Evolutionary conservation across 345 rosid species (phyloP), one percentile per base, ranked within the genome.

Genomic region (Gossypium sturtianum): DNA sequence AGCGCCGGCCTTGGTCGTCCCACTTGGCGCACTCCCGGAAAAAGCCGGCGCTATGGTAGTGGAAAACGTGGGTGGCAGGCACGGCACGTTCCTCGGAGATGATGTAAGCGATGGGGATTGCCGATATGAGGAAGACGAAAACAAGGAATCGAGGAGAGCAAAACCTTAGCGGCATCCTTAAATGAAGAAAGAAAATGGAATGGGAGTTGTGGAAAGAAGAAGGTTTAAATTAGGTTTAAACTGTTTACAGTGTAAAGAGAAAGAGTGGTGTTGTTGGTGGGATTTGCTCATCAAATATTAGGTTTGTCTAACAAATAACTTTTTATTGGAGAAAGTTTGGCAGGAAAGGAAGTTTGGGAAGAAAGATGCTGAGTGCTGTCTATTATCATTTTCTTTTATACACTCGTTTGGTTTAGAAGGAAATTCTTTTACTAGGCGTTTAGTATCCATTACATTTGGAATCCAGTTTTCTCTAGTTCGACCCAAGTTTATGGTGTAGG

Each of bases 1-100:
- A 94, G 19, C 97, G 88, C 66, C 81, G 85, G 79, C 83, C 73
- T 16, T 66, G 77, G 3, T 80, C 86, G 82, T 94, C 98, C 98
- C 98, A 94, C 89, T 92, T 91, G 74, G 94, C 92, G 84, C 89
- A 85, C 86, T 92, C 98, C 19, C 97, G 91, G 82, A 94, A 19
- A 81, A 77, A 87, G 17, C 92, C 93, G 78, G 88, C 61, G 86
- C 93, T 87, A 45, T 86, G 87, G 87, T 90, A 94, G 79, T 78
- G 89, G 84, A 82, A 84, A 69, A 87, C 93, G 65, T 85, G 96
- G 47, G 89, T 89, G 16, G 92, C 3, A 7, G 97, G 87, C 2
- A 72, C 64, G 54, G 90, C 74, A 34, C 82, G 79, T 79, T 94
- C 97, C 23, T 80, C 78, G 61, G 87, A 86, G 74, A 90, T 78